Evolutionary conservation across 2,329 filamentous ascomycete species (phyloP).

Genomic region (Aureobasidium sp.): DNA sequence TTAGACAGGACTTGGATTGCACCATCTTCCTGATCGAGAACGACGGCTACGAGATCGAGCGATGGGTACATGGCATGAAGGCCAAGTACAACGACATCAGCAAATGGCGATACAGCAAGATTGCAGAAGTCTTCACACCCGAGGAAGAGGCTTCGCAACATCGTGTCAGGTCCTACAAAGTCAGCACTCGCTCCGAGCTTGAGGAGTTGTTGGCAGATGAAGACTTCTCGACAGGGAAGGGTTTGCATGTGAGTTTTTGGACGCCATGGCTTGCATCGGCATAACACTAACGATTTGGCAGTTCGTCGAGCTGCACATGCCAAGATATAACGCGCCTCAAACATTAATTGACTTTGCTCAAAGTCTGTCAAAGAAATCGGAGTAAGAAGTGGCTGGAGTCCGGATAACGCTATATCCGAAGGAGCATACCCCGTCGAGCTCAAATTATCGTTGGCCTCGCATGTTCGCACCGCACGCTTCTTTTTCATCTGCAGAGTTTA

Average conservation of each 20-base stretch:
- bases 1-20: constrained; percentile 62
- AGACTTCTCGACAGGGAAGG: constrained; percentile 17
- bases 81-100: constrained; percentile 43
- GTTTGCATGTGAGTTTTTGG: neutral
- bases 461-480: no score
- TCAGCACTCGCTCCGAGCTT: constrained; percentile 18
- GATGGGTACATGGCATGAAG: constrained; percentile 64
- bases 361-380: neutral
- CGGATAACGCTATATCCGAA: neutral
- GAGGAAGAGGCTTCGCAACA: constrained; percentile 1
- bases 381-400: neutral
- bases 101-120: constrained; percentile 15
- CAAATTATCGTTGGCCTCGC: neutral
- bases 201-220: constrained; percentile 15
- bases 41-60: constrained; percentile 82
- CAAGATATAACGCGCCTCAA: constrained; percentile 57
- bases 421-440: neutral
- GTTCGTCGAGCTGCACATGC: constrained; percentile 77
- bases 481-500: neutral
- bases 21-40: constrained; percentile 86
- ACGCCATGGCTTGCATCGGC: neutral
- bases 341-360: constrained; percentile 4
- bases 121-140: constrained; percentile 13
- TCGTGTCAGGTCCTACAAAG: constrained; percentile 11
- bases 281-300: constrained; percentile 35